Conservation (phyloP, 345 rosid genomes). For the Camelina neglecta region DNA sequence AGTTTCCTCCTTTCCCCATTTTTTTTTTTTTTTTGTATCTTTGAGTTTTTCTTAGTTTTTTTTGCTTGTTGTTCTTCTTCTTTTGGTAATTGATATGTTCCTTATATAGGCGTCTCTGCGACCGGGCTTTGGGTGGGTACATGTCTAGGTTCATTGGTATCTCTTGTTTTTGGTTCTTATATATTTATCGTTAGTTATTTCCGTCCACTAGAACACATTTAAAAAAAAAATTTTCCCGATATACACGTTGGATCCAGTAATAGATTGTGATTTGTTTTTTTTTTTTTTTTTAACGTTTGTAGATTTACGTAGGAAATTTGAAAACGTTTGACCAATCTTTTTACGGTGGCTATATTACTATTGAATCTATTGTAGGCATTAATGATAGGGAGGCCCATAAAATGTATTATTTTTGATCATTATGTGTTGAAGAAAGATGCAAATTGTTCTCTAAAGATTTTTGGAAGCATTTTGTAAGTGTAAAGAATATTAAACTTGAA, state of each 20-base stretch:
- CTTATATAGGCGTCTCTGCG: slow-evolving; percentile 7
- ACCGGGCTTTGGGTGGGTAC: neutral
- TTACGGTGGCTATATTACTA: neutral
- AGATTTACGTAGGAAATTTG: neutral
- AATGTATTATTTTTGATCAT: no score
- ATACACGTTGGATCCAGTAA: neutral
- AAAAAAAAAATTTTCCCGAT: neutral
- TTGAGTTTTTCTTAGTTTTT: neutral
- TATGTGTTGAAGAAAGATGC: no score
- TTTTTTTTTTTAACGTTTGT: no score
- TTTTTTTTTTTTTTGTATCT: neutral
- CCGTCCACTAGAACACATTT: neutral
- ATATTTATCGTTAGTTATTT: neutral
- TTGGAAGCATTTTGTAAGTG: no score
- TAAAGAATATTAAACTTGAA: no score
- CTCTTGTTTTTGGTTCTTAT: neutral
- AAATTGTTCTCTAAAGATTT: no score
- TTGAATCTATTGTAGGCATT: neutral
- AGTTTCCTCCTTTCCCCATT: slow-evolving; percentile 48
- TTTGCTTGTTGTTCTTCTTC: slow-evolving; percentile 4
- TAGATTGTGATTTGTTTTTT: no score
- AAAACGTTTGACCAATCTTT: neutral
- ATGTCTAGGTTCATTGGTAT: slow-evolving; percentile 80
- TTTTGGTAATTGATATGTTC: neutral
- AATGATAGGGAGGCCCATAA: neutral